A percentile compares a stretch with the other conserved stretches of the same genome.
Conservation (phyloP, 1,284 basidiomycete genomes). For the Pseudozyma flocculosa region DNA sequence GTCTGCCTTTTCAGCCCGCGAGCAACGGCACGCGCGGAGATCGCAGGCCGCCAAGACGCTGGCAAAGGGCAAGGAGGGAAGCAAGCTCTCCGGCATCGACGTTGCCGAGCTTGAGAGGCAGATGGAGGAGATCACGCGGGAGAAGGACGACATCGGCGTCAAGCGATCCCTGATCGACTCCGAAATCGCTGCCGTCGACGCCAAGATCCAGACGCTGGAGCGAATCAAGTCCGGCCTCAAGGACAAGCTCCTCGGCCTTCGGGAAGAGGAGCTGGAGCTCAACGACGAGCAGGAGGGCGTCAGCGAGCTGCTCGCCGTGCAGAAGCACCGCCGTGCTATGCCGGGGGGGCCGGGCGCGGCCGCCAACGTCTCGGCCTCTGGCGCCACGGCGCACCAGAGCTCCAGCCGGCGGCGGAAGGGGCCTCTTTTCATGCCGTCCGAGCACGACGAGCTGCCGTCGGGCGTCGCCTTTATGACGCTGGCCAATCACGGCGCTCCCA, state of each 20-base stretch:
- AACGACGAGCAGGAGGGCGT: constrained; percentile 68
- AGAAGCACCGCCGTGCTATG: constrained; percentile 51
- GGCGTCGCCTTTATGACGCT: constrained; percentile 97
- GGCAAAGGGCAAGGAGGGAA: constrained; percentile 32
- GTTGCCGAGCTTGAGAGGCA: constrained; percentile 53
- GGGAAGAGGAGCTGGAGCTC: constrained; percentile 92
- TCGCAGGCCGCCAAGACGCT: constrained; percentile 30
- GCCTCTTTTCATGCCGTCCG: constrained; percentile 91
- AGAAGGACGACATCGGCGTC: constrained; percentile 48
- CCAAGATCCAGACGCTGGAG: constrained; percentile 69
- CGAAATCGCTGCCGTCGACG: constrained; percentile 42
- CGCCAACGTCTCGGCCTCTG: constrained; percentile 28
- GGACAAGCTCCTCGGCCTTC: constrained; percentile 77
- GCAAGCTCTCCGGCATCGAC: constrained; percentile 18
- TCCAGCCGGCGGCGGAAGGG: constrained; percentile 44
- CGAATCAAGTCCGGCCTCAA: constrained; percentile 77
- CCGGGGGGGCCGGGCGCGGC: constrained; percentile 51
- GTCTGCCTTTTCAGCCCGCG: constrained; percentile 31
- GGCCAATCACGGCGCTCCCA: constrained; percentile 74
- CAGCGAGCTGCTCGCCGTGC: constrained; percentile 46
- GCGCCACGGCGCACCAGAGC: constrained; percentile 20
- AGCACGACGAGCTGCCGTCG: constrained; percentile 91
- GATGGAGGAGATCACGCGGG: constrained; percentile 46
- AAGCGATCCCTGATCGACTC: constrained; percentile 34
- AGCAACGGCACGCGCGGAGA: constrained; percentile 32